These are phyloP conservation scores for Alternaria sp. DNA, from an alignment of 2,329 filamentous ascomycete species.

Conservation along the genomic window DNA sequence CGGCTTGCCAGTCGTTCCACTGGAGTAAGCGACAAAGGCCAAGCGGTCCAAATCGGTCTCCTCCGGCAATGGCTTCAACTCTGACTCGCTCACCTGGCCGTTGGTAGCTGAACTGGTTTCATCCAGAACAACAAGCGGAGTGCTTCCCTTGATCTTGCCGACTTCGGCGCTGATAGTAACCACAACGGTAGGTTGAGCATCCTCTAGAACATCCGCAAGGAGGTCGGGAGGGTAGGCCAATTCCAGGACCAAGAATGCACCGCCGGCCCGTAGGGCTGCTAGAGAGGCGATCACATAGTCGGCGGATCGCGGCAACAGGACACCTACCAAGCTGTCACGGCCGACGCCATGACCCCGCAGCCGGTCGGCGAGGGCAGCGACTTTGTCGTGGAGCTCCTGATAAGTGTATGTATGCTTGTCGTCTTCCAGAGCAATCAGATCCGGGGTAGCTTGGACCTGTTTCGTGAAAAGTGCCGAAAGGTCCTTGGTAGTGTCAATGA, in stretches of 20 bases:
- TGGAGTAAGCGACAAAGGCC: conserved; percentile 82
- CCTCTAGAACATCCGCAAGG: conserved; percentile 76
- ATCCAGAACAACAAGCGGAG: conserved; percentile 71
- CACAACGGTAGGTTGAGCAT: conserved; percentile 73
- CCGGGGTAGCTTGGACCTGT: conserved; percentile 72
- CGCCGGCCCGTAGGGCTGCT: conserved; percentile 77
- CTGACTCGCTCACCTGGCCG: conserved; percentile 50
- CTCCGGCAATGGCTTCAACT: conserved; percentile 60
- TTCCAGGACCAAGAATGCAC: conserved; percentile 81
- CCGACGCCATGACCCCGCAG: conserved; percentile 72
- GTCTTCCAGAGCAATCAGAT: conserved; percentile 76
- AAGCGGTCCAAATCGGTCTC: conserved; percentile 75
- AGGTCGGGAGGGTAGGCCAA: conserved; percentile 77
- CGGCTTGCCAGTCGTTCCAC: conserved; percentile 78
- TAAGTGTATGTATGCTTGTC: conserved; percentile 72
- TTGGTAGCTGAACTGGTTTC: conserved; percentile 40
- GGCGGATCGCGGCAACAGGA: conserved; percentile 76
- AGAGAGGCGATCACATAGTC: conserved; percentile 81
- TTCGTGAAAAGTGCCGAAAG: conserved; percentile 72
- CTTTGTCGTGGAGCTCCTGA: conserved; percentile 71
- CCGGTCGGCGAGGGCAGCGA: conserved; percentile 67
- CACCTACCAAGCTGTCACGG: conserved; percentile 76
- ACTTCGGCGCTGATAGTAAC: conserved; percentile 71
- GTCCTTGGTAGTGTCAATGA: conserved; percentile 75
- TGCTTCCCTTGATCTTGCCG: conserved; percentile 67